phyloP scores from a whole-genome alignment of 2,329 filamentous ascomycete genomes.

The Blumeriella jaapii region DNA sequence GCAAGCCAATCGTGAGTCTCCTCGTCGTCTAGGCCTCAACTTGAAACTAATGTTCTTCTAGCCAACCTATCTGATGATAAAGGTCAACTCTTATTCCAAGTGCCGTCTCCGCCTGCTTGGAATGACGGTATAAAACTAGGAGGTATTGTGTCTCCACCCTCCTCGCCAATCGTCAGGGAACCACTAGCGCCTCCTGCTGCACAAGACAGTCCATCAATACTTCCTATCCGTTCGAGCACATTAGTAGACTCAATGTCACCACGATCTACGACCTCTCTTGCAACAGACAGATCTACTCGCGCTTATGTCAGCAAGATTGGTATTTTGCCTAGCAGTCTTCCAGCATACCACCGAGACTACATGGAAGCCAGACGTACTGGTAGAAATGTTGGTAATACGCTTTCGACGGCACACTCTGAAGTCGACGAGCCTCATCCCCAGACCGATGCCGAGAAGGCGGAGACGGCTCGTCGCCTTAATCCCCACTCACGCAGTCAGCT shows the following conservation, averaged over 20 bases:
- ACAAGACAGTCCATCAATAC: too few species aligned
- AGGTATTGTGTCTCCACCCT: slow-evolving; percentile 13
- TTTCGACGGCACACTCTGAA: slow-evolving; percentile 30
- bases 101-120: slow-evolving; percentile 43
- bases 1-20: slow-evolving; percentile 74
- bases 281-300: slow-evolving; percentile 23
- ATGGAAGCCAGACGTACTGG: slow-evolving; percentile 61
- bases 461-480: slow-evolving; percentile 69
- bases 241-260: slow-evolving; percentile 24
- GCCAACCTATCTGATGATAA: slow-evolving; percentile 26
- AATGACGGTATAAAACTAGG: slow-evolving; percentile 27
- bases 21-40: not conserved
- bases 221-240: slow-evolving; percentile 16
- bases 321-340: slow-evolving; percentile 81
- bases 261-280: slow-evolving; percentile 24
- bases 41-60: slow-evolving; percentile 4
- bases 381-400: slow-evolving; percentile 31
- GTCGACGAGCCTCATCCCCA: slow-evolving; percentile 30
- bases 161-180: slow-evolving; percentile 15
- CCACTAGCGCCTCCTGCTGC: slow-evolving; percentile 2
- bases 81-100: slow-evolving; percentile 36
- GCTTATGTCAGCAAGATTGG: slow-evolving; percentile 65
- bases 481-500: slow-evolving; percentile 68
- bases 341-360: slow-evolving; percentile 80
- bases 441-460: slow-evolving; percentile 66